These are phyloP conservation scores for Suillus brevipes DNA, from an alignment of 768 basidiomycete genomes.

Conservation along the genomic window DNA sequence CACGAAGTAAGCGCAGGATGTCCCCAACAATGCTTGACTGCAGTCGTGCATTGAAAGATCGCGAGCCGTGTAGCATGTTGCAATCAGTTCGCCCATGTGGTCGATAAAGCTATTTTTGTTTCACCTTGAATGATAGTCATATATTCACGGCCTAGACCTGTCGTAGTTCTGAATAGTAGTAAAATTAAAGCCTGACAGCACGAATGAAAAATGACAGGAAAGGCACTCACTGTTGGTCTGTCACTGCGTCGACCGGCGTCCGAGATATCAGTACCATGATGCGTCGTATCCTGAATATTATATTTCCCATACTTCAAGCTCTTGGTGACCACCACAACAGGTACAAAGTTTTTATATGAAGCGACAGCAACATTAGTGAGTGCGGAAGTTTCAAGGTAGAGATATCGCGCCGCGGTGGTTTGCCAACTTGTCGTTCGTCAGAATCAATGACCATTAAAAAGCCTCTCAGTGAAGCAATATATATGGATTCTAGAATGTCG, in stretches of 20 bases:
- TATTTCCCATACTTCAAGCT: neutral
- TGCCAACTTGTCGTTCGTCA: neutral
- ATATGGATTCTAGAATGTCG: neutral
- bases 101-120: slow-evolving; percentile 14
- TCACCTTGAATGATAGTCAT: neutral
- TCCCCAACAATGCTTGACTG: neutral
- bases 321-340: neutral
- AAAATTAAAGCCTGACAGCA: neutral
- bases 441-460: neutral
- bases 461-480: neutral
- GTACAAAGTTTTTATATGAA: neutral
- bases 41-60: neutral
- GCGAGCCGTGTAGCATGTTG: neutral
- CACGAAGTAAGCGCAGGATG: neutral
- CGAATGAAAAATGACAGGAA: neutral
- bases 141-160: neutral
- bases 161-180: neutral
- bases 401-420: neutral
- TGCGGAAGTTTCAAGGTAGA: neutral
- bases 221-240: neutral
- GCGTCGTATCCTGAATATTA: neutral
- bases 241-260: neutral
- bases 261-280: neutral
- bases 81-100: neutral
- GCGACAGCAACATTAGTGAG: neutral